A percentile compares a stretch with the other conserved stretches of the same genome.
These are phyloP conservation scores for Leccinum holopus DNA, from an alignment of 1,284 basidiomycete species.

Conservation along the genomic window DNA sequence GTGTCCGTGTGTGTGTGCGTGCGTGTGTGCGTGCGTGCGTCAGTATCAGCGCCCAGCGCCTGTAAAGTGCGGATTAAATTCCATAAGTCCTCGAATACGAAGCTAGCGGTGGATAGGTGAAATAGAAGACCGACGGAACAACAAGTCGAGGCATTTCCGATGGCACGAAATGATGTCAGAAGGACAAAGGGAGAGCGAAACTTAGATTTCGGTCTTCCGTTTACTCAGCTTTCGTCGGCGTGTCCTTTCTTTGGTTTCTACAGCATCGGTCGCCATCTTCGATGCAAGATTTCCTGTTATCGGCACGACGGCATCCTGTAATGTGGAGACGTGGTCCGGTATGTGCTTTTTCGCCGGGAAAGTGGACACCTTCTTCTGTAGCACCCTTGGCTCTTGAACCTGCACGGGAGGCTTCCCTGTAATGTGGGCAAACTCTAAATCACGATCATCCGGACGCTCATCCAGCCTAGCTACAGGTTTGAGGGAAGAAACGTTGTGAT, in stretches of 20 bases:
- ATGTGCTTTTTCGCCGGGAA: constrained; percentile 29
- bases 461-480: constrained; percentile 2
- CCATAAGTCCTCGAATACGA: constrained; percentile 17
- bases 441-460: constrained; percentile 3
- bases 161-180: constrained; percentile 8
- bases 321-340: constrained; percentile 21
- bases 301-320: constrained; percentile 16
- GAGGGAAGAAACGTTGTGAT: constrained; percentile 6
- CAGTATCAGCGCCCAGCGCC: constrained; percentile 18
- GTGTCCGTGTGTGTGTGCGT: background rate
- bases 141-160: constrained; percentile 27
- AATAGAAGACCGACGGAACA: constrained; percentile 26
- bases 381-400: constrained; percentile 18
- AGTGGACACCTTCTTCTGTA: constrained; percentile 27
- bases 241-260: constrained; percentile 24
- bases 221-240: constrained; percentile 36
- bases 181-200: constrained; percentile 16
- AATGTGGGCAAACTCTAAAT: constrained; percentile 3
- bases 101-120: constrained; percentile 8
- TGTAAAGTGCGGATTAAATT: constrained; percentile 12
- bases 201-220: constrained; percentile 31
- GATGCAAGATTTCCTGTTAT: constrained; percentile 10
- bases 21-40: background rate
- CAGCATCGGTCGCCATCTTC: constrained; percentile 18
- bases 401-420: constrained; percentile 11